A percentile compares a stretch with the other conserved stretches of the same genome.
Evolutionary conservation across 1,139 yeast species (phyloP).

Genomic region (Zhuliangozyma blackwelliae): DNA sequence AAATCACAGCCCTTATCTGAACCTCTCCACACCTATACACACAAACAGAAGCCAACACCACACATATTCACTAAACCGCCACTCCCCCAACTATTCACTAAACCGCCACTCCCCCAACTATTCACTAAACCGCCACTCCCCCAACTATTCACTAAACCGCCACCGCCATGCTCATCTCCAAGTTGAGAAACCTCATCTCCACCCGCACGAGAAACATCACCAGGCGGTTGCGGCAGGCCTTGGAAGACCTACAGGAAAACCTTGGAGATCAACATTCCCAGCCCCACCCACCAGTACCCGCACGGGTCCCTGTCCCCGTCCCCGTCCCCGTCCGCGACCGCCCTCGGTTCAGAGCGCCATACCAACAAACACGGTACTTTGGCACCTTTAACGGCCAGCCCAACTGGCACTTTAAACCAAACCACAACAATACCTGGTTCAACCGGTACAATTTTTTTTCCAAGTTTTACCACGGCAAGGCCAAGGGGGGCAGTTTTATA

Average conservation of each 20-base stretch:
- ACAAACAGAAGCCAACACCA: too few relatives aligned
- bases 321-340: slow-evolving; percentile 6
- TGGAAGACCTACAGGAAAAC: slow-evolving; percentile 28
- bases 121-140: too few relatives aligned
- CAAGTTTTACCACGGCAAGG: slow-evolving; percentile 5
- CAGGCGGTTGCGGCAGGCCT: slow-evolving; percentile 24
- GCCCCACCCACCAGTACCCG: slow-evolving; percentile 22
- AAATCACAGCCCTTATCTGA: too few relatives aligned
- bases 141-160: too few relatives aligned
- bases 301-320: too few relatives aligned
- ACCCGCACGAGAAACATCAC: slow-evolving; percentile 24
- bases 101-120: too few relatives aligned
- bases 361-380: background rate
- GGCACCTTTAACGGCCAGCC: background rate
- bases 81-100: too few relatives aligned
- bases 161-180: slow-evolving; percentile 8
- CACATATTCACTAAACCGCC: too few relatives aligned
- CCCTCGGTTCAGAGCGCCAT: too few relatives aligned
- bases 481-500: slow-evolving; percentile 5
- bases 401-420: slow-evolving; percentile 5
- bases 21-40: too few relatives aligned
- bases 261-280: slow-evolving; percentile 11
- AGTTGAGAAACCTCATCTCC: slow-evolving; percentile 16
- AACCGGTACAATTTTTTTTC: slow-evolving; percentile 5
- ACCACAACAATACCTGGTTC: slow-evolving; percentile 1